Evolutionary conservation across 805 yeast genomes (phyloP).

Genomic region (Starmerella apis): DNA sequence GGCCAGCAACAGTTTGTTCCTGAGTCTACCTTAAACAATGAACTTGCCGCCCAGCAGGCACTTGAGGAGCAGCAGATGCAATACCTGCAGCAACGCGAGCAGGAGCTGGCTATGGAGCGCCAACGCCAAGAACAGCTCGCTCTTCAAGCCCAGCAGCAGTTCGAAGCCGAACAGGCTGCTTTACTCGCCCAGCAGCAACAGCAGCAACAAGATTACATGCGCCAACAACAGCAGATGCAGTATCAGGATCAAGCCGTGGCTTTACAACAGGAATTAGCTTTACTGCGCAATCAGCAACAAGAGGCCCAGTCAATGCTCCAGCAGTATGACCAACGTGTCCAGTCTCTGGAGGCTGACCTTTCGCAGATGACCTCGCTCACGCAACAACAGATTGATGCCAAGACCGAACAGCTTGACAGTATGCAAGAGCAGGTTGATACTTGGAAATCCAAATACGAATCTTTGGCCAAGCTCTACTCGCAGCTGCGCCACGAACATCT

Average conservation of each 20-base stretch:
- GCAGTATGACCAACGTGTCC: constrained; percentile 79
- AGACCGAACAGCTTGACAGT: constrained; percentile 58
- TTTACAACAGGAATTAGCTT: constrained; percentile 67
- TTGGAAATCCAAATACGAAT: constrained; percentile 82
- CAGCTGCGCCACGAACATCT: constrained; percentile 88
- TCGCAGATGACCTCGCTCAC: constrained; percentile 51
- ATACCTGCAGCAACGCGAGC: constrained; percentile 50
- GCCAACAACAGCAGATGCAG: constrained; percentile 45
- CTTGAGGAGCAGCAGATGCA: constrained; percentile 51
- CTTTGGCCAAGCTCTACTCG: constrained; percentile 78
- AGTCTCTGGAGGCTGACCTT: constrained; percentile 67
- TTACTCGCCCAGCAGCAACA: constrained; percentile 58
- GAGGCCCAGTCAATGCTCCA: constrained; percentile 73
- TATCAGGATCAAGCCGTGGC: constrained; percentile 68
- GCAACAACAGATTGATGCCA: constrained; percentile 60
- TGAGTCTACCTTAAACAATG: constrained; percentile 27
- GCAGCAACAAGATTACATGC: constrained; percentile 59
- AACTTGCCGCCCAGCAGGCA: constrained; percentile 40
- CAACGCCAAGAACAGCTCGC: constrained; percentile 59
- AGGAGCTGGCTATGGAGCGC: constrained; percentile 49
- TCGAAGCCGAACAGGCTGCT: constrained; percentile 63
- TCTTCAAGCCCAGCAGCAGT: constrained; percentile 54
- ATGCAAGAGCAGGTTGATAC: constrained; percentile 63
- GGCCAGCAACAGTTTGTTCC: constrained; percentile 32
- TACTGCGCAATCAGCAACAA: constrained; percentile 70